These are phyloP conservation scores for Exsudoporus floridanus DNA, from an alignment of 1,284 basidiomycete species.

Conservation along the genomic window DNA sequence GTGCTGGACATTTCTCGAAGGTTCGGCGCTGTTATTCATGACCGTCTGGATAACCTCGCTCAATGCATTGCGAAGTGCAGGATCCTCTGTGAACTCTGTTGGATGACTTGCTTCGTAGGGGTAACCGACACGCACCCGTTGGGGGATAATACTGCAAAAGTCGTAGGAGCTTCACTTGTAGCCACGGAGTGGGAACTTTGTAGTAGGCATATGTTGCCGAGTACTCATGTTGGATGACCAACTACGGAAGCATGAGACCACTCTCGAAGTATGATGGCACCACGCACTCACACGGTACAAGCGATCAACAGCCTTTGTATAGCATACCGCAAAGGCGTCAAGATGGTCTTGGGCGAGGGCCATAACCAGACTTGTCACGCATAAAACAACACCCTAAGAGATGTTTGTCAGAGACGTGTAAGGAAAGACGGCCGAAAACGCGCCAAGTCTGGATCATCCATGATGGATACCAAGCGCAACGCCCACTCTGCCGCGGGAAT, in stretches of 20 bases:
- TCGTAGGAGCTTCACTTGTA: conserved; percentile 94
- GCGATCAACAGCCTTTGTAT: conserved; percentile 91
- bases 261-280: neutral
- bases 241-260: conserved; percentile 45
- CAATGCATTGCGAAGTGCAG: conserved; percentile 73
- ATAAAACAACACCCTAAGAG: conserved; percentile 85
- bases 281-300: conserved; percentile 68
- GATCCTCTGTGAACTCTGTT: conserved; percentile 63
- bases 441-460: conserved; percentile 91
- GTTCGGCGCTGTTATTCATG: conserved; percentile 91
- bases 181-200: conserved; percentile 96
- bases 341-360: conserved; percentile 92
- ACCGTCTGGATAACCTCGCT: conserved; percentile 87
- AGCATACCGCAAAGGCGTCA: conserved; percentile 87
- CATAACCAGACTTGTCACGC: conserved; percentile 92
- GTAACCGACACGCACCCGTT: conserved; percentile 59
- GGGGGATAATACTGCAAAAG: conserved; percentile 95
- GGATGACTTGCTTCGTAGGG: neutral
- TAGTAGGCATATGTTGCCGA: conserved; percentile 93
- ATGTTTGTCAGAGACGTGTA: conserved; percentile 10
- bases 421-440: conserved; percentile 15
- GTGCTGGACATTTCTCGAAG: conserved; percentile 94
- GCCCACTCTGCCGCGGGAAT: conserved; percentile 96
- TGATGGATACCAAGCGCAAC: conserved; percentile 87
- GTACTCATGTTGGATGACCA: conserved; percentile 90